Evolutionary conservation across 495 filamentous ascomycete species (phyloP).

Genomic region (Talaromyces trachyspermus): DNA sequence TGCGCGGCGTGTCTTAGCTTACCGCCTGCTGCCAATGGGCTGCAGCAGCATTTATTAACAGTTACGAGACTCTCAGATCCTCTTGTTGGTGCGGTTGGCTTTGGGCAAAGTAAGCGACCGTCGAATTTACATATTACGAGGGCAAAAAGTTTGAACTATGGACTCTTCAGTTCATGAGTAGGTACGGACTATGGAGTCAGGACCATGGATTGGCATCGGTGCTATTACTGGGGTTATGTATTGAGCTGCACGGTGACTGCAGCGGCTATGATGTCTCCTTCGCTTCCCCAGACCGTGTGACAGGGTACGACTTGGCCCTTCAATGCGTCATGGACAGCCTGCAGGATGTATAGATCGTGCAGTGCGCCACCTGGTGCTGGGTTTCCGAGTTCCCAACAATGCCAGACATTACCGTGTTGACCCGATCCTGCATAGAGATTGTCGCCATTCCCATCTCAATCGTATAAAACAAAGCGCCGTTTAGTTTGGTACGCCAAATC

Average conservation of each 20-base stretch:
- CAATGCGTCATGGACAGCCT: conserved; percentile 17
- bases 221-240: too few relatives aligned
- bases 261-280: conserved; percentile 29
- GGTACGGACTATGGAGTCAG: too few relatives aligned
- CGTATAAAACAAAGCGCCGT: conserved; percentile 20
- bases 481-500: conserved; percentile 17
- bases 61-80: too few relatives aligned
- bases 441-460: conserved; percentile 22
- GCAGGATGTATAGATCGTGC: conserved; percentile 30
- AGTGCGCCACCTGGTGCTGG: conserved; percentile 11
- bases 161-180: too few relatives aligned
- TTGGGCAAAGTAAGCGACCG: too few relatives aligned
- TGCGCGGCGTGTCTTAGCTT: too few relatives aligned
- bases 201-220: too few relatives aligned
- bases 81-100: too few relatives aligned
- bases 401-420: neutral
- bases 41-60: too few relatives aligned
- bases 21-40: too few relatives aligned
- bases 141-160: too few relatives aligned
- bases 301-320: conserved; percentile 40
- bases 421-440: neutral
- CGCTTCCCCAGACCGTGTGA: conserved; percentile 36
- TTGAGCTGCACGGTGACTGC: conserved; percentile 29
- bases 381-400: neutral
- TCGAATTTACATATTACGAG: too few relatives aligned